These are phyloP conservation scores for Schizosaccharomyces cryophilus DNA, from an alignment of 805 yeast species.

Conservation along the genomic window DNA sequence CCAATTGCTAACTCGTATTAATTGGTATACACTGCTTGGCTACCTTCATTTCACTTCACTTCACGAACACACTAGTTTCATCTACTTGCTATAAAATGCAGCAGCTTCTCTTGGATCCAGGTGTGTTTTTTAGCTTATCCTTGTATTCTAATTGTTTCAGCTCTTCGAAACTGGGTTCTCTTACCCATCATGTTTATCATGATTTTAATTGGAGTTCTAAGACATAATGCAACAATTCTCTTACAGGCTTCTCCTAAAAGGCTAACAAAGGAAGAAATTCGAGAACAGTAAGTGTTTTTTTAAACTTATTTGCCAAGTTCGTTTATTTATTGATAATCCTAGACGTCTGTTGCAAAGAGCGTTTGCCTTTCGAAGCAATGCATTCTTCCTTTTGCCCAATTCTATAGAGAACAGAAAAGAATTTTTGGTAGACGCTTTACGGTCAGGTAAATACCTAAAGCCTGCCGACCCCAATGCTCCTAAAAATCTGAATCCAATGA, in stretches of 20 bases:
- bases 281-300: slow-evolving; percentile 22
- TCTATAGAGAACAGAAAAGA: slow-evolving; percentile 32
- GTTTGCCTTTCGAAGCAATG: slow-evolving; percentile 30
- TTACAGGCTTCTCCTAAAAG: slow-evolving; percentile 34
- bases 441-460: slow-evolving; percentile 31
- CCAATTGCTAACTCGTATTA: too few relatives aligned
- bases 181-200: slow-evolving; percentile 73
- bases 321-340: not conserved
- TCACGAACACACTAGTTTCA: too few relatives aligned
- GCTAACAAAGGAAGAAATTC: slow-evolving; percentile 24
- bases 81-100: not conserved
- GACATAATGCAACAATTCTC: slow-evolving; percentile 41
- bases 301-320: too few relatives aligned
- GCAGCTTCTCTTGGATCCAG: slow-evolving; percentile 2
- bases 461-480: slow-evolving; percentile 17
- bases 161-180: slow-evolving; percentile 65
- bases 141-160: not conserved
- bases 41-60: too few relatives aligned
- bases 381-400: slow-evolving; percentile 24
- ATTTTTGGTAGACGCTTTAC: slow-evolving; percentile 24
- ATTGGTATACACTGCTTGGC: too few relatives aligned
- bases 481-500: slow-evolving; percentile 28
- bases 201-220: slow-evolving; percentile 62
- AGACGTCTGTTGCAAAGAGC: slow-evolving; percentile 36
- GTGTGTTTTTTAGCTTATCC: not conserved